Base-by-base conservation (phyloP, 768 basidiomycete species). In the Mycena albidolilacea region DNA sequence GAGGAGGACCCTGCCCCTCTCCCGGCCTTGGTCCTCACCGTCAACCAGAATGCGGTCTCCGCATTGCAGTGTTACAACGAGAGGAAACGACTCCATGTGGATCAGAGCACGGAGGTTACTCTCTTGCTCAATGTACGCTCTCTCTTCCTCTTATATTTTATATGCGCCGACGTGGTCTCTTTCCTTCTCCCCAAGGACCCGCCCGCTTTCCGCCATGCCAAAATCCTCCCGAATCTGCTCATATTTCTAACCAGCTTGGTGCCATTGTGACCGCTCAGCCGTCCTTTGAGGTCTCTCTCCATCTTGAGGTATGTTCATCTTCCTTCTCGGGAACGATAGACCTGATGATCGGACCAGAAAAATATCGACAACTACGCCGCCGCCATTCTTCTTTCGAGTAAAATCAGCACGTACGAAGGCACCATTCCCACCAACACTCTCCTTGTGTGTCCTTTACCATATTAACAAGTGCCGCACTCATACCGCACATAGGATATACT, bases 361-460 rank as follows among this genome's bases (percentile, higher is more conserved):
- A 80, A 80, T 66, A 76, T 80, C 23, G 54, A 68, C 30, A 71
- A 64, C 54, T 77, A 77, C 59, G 50, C 64, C 0, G 11, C 74
- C 1, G 77, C 79, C 30, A 69, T 77, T 19, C 61, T 79, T 0
- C 72, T 79, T 0, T 81, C 80, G 1, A 50, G 76, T 11, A 79
- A 81, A 52, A 72, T 81, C 15, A 64, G 55, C 43, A 54, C 72
- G 6, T 81, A 81, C 67, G 77, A 77, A 55, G 80, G 78, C 8
- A 57, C 37, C 17, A 43, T 60, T 9, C 76, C 78, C 7, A 21
- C 61, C 23, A 65, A 78, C 21, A 69, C 67, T 63, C 74, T 81
- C 38, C 48, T 81, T 9, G 80, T 79, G 66, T 44, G 72, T 76
- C 23, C 2, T 23, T 23, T 2, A 23, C 23, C 23, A 23, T 23